Evolutionary conservation across 371 early-diverging fungal genomes (phyloP), one percentile per base, ranked within the genome.

Genomic region (Apophysomyces variabilis): DNA sequence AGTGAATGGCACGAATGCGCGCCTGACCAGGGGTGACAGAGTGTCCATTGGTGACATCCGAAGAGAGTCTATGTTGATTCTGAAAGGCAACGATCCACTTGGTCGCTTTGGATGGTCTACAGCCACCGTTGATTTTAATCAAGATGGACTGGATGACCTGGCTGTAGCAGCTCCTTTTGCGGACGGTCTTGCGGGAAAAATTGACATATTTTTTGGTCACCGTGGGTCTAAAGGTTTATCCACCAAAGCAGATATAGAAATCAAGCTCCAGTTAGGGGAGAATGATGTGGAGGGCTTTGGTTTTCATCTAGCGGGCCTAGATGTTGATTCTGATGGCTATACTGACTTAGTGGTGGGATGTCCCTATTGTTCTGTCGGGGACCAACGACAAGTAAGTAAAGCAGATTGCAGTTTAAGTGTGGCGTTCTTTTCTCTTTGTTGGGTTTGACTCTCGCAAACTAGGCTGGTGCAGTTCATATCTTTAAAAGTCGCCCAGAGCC

Each of bases 71-170:
- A 66, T 66, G 0, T 64, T 56, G 1, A 57, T 75, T 0, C 54
- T 85, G 18, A 54, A 67, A 32, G 84, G 82, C 1, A 60, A 74
- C 11, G 57, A 57, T 5, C 14, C 61, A 0, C 75, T 82, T 8
- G 83, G 90, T 7, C 79, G 90, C n/a, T 95, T 95, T 72, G 96
- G 95, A 1, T 84, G 89, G 76, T 79, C 91, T 0, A 66, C 92
- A 62, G 84, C 89, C 0, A 87, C 89, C 1, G 77, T 94, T 1
- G 96, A 96, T 73, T 66, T 93, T 32, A 94, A 96, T 68, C 69
- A 78, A 11, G 96, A 96, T 70, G 95, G 96, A 0, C 85, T 95
- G 32, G 94, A 94, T 65, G 95, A 96, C 73, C 78, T 96, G 35
- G 93, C 86, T 0, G 85, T 96, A 5, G 86, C 92, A 5, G 88